These are phyloP conservation scores for thale cress (Arabidopsis thaliana) DNA, from an alignment of 345 rosid species.

Conservation along the genomic window TAIR10.1 NC_003074.8:209501-210000, in stretches of 20 bases:
- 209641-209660: neutral
- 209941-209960: conserved; percentile 4
- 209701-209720: neutral
- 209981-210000: neutral
- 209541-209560: neutral
- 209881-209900: conserved; percentile 76
- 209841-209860: conserved; percentile 93
- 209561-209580: neutral
- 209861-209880: conserved; percentile 86
- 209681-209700: neutral
- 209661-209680: neutral
- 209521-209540: no score
- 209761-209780: neutral
- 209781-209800: conserved; percentile 13
- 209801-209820: conserved; percentile 72
- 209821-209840: conserved; percentile 85
- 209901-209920: conserved; percentile 89
- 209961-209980: conserved; percentile 24
- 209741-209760: neutral
- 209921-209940: conserved; percentile 12
- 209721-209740: neutral
- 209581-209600: neutral
- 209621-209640: neutral
- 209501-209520: neutral
- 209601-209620: neutral